phyloP scores from a whole-genome alignment of 2,329 filamentous ascomycete species.

The Talaromyces albobiverticillius region DNA sequence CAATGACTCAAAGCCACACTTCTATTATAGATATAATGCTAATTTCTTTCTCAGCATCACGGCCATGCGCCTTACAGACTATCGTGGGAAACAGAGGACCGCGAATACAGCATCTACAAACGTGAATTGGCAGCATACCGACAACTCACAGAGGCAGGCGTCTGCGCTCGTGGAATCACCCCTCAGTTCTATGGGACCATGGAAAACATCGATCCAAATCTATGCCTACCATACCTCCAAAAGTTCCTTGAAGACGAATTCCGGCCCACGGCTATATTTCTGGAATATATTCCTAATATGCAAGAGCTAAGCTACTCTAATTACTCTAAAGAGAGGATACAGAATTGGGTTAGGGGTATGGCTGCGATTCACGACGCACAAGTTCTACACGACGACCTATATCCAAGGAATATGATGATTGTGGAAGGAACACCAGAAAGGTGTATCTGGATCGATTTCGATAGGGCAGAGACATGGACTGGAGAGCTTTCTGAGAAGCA shows the following conservation, averaged over 20 bases:
- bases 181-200: not conserved
- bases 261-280: conserved; percentile 16
- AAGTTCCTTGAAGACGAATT: conserved; percentile 17
- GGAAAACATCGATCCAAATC: not conserved
- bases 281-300: conserved; percentile 19
- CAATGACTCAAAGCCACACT: too few relatives aligned
- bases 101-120: not conserved
- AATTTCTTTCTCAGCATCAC: not conserved
- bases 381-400: not conserved
- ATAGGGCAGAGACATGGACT: not conserved
- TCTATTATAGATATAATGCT: not conserved
- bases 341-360: conserved; percentile 1
- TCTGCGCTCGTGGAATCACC: not conserved
- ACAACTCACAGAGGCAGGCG: not conserved
- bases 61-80: not conserved
- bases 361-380: not conserved
- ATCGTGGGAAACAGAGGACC: not conserved
- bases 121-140: not conserved
- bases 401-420: not conserved
- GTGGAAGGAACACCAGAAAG: not conserved
- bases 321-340: conserved; percentile 12
- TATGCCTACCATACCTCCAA: not conserved
- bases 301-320: conserved; percentile 7
- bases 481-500: not conserved
- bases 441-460: not conserved